Conservation (phyloP, 192 early-diverging fungal genomes). For the Coemansia sp. region DNA sequence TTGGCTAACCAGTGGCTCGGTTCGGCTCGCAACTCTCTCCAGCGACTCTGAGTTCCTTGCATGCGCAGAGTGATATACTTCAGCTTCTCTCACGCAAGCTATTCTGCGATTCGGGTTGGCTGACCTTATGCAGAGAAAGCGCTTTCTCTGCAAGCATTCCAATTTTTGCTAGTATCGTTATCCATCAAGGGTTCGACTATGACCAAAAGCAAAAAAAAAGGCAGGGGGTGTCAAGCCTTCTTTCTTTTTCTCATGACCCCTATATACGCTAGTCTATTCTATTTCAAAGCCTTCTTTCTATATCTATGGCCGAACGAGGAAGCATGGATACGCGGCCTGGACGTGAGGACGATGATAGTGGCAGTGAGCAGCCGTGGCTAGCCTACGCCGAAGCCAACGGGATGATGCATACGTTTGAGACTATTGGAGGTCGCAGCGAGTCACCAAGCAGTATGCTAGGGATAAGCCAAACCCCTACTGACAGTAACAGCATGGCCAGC, state of each 20-base stretch:
- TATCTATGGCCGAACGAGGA: constrained; percentile 32
- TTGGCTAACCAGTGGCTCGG: not conserved
- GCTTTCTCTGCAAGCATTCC: not conserved
- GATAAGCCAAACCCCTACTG: constrained; percentile 14
- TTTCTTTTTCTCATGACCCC: constrained; percentile 2
- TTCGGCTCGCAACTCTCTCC: not conserved
- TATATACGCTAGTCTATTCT: not conserved
- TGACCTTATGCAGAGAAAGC: not conserved
- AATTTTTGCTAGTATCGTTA: not conserved
- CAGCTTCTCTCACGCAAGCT: not conserved
- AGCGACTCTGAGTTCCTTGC: not conserved
- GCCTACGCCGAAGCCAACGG: constrained; percentile 47
- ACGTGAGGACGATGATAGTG: not conserved
- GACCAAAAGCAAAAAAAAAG: not conserved
- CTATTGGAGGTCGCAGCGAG: constrained; percentile 37
- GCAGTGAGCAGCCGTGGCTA: constrained; percentile 46
- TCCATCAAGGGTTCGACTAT: not conserved
- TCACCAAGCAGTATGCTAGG: constrained; percentile 39
- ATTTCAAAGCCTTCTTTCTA: not conserved
- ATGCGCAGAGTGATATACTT: not conserved
- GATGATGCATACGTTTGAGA: constrained; percentile 59
- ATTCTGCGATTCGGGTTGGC: not conserved
- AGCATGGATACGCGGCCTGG: constrained; percentile 35
- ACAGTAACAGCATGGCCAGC: constrained; percentile 32
- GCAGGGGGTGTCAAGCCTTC: not conserved